Evolutionary conservation across 768 basidiomycete genomes (phyloP).

Genomic region (Xerocomus potaroensis): DNA sequence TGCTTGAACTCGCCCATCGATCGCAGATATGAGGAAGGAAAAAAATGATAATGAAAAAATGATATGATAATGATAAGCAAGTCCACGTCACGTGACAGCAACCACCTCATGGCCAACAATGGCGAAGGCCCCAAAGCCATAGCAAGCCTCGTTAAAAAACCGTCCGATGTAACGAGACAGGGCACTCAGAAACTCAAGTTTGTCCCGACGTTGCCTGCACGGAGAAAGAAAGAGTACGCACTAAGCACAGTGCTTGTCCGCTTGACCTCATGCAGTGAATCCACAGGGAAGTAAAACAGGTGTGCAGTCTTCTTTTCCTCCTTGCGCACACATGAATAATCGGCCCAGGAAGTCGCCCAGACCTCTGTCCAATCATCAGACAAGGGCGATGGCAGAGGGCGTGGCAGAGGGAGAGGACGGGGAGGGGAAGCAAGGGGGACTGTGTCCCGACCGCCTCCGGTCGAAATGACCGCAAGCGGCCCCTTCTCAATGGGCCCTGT

Average conservation of each 20-base stretch:
- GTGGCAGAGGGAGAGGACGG: conserved; percentile 48
- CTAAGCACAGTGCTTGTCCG: conserved; percentile 11
- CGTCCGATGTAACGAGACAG: conserved; percentile 64
- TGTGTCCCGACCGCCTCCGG: conserved; percentile 43
- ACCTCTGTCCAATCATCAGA: conserved; percentile 31
- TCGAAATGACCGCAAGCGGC: conserved; percentile 81
- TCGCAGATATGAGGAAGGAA: conserved; percentile 15
- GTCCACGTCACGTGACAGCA: conserved; percentile 25
- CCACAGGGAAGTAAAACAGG: conserved; percentile 61
- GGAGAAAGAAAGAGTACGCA: conserved; percentile 77
- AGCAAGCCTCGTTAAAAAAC: conserved; percentile 69
- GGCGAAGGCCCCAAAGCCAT: conserved; percentile 55
- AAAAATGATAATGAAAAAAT: too few species aligned
- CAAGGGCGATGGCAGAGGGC: conserved; percentile 42
- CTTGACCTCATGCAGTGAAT: conserved; percentile 14
- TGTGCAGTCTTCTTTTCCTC: conserved; percentile 29
- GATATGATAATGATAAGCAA: too few species aligned
- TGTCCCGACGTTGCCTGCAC: conserved; percentile 67
- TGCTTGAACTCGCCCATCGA: conserved; percentile 51
- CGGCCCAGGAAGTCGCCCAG: conserved; percentile 45
- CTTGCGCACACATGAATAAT: conserved; percentile 3
- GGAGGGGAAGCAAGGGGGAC: conserved; percentile 51
- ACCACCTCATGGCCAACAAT: conserved; percentile 15
- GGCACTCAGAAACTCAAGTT: conserved; percentile 79
- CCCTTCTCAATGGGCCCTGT: conserved; percentile 86